Evolutionary conservation across 805 yeast genomes (phyloP).

Genomic region (Candida michaelii): DNA sequence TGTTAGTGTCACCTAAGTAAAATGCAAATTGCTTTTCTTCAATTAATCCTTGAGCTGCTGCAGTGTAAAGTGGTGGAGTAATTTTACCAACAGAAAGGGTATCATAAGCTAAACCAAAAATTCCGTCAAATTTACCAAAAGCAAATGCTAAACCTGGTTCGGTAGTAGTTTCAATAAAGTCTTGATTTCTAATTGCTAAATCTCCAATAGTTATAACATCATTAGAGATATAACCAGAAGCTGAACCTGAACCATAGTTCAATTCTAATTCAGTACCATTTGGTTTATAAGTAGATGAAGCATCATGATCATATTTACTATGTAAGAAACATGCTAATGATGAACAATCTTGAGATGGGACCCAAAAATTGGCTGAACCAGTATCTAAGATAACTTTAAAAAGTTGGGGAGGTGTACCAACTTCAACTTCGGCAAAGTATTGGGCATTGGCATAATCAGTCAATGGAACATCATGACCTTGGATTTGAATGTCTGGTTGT

Average conservation of each 20-base stretch:
- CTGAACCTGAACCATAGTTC: slow-evolving; percentile 88
- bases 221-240: slow-evolving; percentile 89
- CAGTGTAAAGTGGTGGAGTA: slow-evolving; percentile 93
- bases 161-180: slow-evolving; percentile 93
- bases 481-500: slow-evolving; percentile 10
- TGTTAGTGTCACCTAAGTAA: slow-evolving; percentile 77
- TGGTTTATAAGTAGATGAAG: slow-evolving; percentile 79
- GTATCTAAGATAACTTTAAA: slow-evolving; percentile 96
- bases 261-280: slow-evolving; percentile 87
- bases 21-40: slow-evolving; percentile 87
- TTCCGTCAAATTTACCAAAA: slow-evolving; percentile 98
- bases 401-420: slow-evolving; percentile 92
- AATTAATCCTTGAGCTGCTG: slow-evolving; percentile 74
- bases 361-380: slow-evolving; percentile 97
- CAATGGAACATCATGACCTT: slow-evolving; percentile 68
- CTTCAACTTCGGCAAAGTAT: slow-evolving; percentile 84
- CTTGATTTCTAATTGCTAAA: slow-evolving; percentile 81
- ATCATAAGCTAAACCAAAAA: slow-evolving; percentile 91
- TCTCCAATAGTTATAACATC: slow-evolving; percentile 83
- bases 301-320: slow-evolving; percentile 80
- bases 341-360: slow-evolving; percentile 84
- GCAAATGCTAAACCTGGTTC: slow-evolving; percentile 99
- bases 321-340: slow-evolving; percentile 96
- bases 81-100: slow-evolving; percentile 84
- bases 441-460: slow-evolving; percentile 95